Percentiles rank a stretch among this genome's conserved stretches.
Conservation (phyloP, 495 filamentous ascomycete species). For the Jackrogersella minutella region DNA sequence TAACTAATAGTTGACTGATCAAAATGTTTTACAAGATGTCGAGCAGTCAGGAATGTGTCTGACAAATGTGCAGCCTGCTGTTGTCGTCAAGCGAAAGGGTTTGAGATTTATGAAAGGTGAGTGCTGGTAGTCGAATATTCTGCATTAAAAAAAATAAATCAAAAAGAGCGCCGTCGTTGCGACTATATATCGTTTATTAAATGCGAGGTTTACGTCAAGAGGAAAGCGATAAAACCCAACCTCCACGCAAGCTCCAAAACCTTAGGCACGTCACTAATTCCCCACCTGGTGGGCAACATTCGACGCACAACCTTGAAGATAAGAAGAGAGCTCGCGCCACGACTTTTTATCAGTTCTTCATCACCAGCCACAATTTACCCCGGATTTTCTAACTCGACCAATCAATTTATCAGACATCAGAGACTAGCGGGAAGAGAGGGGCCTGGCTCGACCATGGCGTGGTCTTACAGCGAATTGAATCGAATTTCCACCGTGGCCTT, state of each 20-base stretch:
- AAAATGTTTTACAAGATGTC: not conserved
- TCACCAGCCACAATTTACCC: constrained; percentile 37
- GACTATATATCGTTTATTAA: not conserved
- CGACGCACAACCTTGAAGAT: not conserved
- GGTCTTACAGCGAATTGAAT: constrained; percentile 27
- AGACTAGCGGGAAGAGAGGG: not conserved
- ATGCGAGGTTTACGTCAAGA: not conserved
- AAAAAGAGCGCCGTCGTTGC: not conserved
- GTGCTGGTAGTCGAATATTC: not conserved
- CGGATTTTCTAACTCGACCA: constrained; percentile 30
- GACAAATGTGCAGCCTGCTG: not conserved
- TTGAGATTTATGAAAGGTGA: not conserved
- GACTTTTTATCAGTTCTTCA: not conserved
- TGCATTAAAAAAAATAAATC: not conserved
- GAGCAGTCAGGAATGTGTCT: not conserved
- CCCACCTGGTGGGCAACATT: too few species aligned
- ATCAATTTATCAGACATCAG: not conserved
- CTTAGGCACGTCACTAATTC: constrained; percentile 8
- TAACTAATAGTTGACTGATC: not conserved
- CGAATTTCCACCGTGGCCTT: constrained; percentile 51
- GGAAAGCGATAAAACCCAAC: not conserved
- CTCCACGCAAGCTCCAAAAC: constrained; percentile 6
- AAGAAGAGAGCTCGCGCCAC: constrained; percentile 42
- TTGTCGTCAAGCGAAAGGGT: not conserved
- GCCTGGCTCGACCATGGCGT: not conserved